These are phyloP conservation scores for Globisporangium abappressorium DNA, from an alignment of 352 stramenopile genomes.

Conservation along the genomic window DNA sequence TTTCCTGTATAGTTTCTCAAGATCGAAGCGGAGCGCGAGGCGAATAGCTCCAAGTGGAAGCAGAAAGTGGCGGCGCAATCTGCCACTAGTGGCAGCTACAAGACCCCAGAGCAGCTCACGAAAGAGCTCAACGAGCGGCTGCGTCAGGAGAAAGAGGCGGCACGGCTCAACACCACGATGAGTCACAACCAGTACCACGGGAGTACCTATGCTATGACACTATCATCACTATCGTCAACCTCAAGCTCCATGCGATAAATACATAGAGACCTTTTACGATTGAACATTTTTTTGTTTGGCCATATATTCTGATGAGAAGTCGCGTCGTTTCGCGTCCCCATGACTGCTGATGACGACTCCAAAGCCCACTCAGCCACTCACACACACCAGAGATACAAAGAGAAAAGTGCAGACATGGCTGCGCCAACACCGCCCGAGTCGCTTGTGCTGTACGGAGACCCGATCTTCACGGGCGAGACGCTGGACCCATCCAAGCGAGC, in stretches of 20 bases:
- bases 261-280: background rate
- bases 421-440: constrained; percentile 74
- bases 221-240: background rate
- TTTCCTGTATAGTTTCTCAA: constrained; percentile 24
- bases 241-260: constrained; percentile 7
- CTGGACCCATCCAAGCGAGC: constrained; percentile 54
- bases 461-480: constrained; percentile 88
- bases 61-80: constrained; percentile 28
- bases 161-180: constrained; percentile 14
- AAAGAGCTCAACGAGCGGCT: constrained; percentile 45
- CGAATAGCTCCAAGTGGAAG: constrained; percentile 53
- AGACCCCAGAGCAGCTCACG: constrained; percentile 49
- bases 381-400: background rate
- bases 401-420: constrained; percentile 29
- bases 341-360: background rate
- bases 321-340: constrained; percentile 7
- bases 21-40: constrained; percentile 29
- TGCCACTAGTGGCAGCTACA: constrained; percentile 30
- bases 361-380: background rate
- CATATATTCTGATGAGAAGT: background rate
- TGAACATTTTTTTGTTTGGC: background rate
- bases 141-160: constrained; percentile 44
- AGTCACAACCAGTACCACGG: background rate
- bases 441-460: constrained; percentile 86
- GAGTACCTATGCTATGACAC: background rate